Percentiles rank a stretch among this genome's conserved stretches.
Conservation (phyloP, 208 protist species). For the Trichomonas tenax region DNA sequence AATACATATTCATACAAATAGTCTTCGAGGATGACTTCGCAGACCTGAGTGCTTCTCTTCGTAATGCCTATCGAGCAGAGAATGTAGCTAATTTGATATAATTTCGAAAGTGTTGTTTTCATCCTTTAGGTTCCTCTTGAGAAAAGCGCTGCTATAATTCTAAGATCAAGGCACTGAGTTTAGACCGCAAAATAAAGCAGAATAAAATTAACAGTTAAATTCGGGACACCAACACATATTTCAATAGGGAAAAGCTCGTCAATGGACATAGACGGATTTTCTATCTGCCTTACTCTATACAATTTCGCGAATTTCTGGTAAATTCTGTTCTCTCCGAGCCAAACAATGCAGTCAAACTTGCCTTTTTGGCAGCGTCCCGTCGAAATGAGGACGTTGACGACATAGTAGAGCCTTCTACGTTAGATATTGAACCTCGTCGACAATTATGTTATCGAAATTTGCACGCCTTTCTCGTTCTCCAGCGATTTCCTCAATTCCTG, state of each 20-base stretch:
- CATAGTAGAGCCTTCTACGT: not conserved
- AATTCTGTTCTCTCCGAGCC: not conserved
- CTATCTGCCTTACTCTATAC: not conserved
- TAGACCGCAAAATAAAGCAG: not conserved
- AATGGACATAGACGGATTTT: not conserved
- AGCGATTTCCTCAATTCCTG: not conserved
- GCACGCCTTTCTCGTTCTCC: not conserved
- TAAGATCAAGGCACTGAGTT: not conserved
- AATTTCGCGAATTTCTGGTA: not conserved
- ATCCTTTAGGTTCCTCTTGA: not conserved
- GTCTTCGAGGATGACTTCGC: not conserved
- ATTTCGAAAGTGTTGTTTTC: not conserved
- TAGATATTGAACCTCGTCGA: not conserved
- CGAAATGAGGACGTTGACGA: not conserved
- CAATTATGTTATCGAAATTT: not conserved
- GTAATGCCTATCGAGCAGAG: not conserved
- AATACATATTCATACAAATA: not conserved
- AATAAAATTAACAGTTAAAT: not conserved
- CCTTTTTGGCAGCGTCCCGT: not conserved
- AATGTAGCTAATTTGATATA: constrained; percentile 5
- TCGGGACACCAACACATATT: not conserved
- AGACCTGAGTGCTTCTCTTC: not conserved
- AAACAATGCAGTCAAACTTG: not conserved
- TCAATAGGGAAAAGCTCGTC: not conserved
- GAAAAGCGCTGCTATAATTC: not conserved